Evolutionary conservation across 768 basidiomycete genomes (phyloP), one percentile per base, ranked within the genome.

Genomic region (Podaxis sp.): DNA sequence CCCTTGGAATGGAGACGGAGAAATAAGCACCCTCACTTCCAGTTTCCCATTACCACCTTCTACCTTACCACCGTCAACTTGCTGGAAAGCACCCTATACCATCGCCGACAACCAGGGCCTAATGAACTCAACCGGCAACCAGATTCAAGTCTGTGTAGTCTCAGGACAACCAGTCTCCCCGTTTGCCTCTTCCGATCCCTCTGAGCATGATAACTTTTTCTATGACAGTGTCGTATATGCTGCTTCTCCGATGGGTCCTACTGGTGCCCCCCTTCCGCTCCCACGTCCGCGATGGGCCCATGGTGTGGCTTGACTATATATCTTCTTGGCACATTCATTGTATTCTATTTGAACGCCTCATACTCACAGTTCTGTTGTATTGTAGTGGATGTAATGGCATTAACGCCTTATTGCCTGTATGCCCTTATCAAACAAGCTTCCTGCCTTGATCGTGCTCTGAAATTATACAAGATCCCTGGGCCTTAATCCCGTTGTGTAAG

Each of bases 31-130:
- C 4, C 56, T 57, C 24, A 44, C 24, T 2, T 36, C 24, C 4
- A 57, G 56, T 5, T 57, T 57, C 17, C 56, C 56, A 3, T 28
- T 40, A 15, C 56, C 56, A 7, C 56, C 56, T 12, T 30, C 56
- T 15, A 46, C 44, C 7, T 17, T 46, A 46, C 44, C 44, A 2
- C 44, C 44, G 17, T 19, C 15, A 19, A 8, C 15, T 8, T 15
- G 6, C 17, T 19, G 44, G 19, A 22, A 46, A 9, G 17, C 44
- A 46, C 3, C 44, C 7, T 46, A 46, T 17, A 46, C 44, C 44
- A 0, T 46, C 44, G 44, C 19, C 8, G 44, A 17, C 44, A 19
- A 9, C 44, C 7, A 9, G 7, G 44, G 44, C 17, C 6, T 46
- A 13, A 17, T 19, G n/a, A 19, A 6, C 4, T 2, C 44, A 19